These are phyloP conservation scores for Candida ipomoeae DNA, from an alignment of 805 yeast species.

Conservation along the genomic window DNA sequence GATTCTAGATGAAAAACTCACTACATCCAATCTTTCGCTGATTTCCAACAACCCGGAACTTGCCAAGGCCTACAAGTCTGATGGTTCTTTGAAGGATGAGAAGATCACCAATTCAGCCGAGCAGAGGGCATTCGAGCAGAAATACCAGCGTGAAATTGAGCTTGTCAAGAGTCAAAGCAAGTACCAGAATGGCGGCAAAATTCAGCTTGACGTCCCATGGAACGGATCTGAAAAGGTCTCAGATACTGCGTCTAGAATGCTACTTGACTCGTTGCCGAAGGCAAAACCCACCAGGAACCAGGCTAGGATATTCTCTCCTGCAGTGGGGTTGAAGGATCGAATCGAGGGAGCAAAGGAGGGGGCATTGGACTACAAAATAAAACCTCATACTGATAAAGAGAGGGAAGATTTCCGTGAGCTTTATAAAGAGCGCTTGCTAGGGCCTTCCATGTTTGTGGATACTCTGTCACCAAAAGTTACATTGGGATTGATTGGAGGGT, in stretches of 20 bases:
- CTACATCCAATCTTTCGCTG: slow-evolving; percentile 12
- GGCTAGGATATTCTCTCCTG: slow-evolving; percentile 19
- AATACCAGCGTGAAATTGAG: slow-evolving; percentile 18
- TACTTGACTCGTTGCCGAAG: slow-evolving; percentile 14
- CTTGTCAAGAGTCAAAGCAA: slow-evolving; percentile 29
- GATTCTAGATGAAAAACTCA: slow-evolving; percentile 29
- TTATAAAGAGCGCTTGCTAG: slow-evolving; percentile 60
- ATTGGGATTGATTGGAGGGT: slow-evolving; percentile 52
- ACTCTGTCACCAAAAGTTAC: slow-evolving; percentile 40
- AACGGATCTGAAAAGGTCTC: slow-evolving; percentile 11
- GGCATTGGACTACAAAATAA: slow-evolving; percentile 59
- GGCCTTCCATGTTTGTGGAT: slow-evolving; percentile 48
- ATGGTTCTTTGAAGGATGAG: slow-evolving; percentile 4
- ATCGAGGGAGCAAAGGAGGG: slow-evolving; percentile 60
- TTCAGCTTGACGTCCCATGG: slow-evolving; percentile 12
- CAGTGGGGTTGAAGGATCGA: slow-evolving; percentile 33
- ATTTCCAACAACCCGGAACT: neutral
- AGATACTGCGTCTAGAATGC: slow-evolving; percentile 15
- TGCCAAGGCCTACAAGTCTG: neutral
- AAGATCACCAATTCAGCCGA: slow-evolving; percentile 5
- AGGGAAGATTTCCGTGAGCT: slow-evolving; percentile 50
- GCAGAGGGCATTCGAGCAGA: slow-evolving; percentile 6
- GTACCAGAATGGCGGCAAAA: slow-evolving; percentile 4
- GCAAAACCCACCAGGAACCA: slow-evolving; percentile 8
- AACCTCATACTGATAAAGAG: slow-evolving; percentile 26